Base-by-base conservation (phyloP, 768 basidiomycete genomes). In the Paxillus rubicundulus region DNA sequence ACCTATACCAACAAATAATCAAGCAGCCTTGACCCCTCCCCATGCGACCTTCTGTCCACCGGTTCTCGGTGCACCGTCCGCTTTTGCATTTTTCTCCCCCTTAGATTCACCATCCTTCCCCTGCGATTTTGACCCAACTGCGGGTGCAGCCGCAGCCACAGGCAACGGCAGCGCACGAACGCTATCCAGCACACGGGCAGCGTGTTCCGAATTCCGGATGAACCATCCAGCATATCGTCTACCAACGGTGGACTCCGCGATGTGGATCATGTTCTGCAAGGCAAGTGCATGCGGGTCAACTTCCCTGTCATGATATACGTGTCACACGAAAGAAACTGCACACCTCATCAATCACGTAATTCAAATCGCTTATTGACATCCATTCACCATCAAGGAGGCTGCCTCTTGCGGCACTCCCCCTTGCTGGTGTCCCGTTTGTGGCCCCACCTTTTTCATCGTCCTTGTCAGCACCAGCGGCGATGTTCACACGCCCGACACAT, bases 161-260 rank as follows among this genome's bases (percentile, higher is more conserved):
- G 84, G 84, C 10, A 86, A 67, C 28, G 85, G 82, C 32, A 73
- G 72, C 39, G 74, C 71, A 56, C 77, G 85, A 59, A 97, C 74
- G 54, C 86, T 86, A 61, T 95, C 92, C 55, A 86, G 77, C 50
- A 95, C 89, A 58, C 90, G 82, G 63, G 92, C 89, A 21, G 93
- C 86, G 59, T 93, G 84, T 69, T 97, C 94, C 5, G 92, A 91
- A 70, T 95, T 92, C 60, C 93, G 87, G 72, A 98, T 95, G 74
- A 98, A 98, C 91, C 93, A 97, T 36, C 93, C 92, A 2, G 93
- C 96, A 70, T 92, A 98, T 45, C 93, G 85, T 42, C 96, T 76
- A 14, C 94, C 93, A 17, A 96, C 85, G 0, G 92, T 97, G 18
- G 92, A 93, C 69, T 98, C 95, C 3, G 91, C 87, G 57, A 98